Conservation (phyloP, 2,329 filamentous ascomycete species). For the Teratosphaeria nubilosa region DNA sequence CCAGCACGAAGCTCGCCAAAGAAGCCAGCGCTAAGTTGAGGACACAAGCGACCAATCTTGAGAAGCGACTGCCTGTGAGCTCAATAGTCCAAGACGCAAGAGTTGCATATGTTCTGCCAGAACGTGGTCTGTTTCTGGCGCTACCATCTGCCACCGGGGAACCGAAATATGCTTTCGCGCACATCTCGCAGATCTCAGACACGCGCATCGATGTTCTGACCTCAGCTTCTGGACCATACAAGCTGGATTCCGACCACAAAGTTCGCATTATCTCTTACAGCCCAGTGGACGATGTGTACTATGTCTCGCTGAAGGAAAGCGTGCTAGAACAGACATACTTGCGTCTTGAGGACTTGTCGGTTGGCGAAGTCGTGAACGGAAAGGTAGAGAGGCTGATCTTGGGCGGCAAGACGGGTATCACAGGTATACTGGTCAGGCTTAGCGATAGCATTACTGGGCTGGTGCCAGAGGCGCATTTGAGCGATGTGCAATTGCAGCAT, state of each 20-base stretch:
- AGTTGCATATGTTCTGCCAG: constrained; percentile 67
- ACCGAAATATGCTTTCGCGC: constrained; percentile 56
- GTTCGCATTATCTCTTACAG: constrained; percentile 82
- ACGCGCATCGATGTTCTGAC: constrained; percentile 78
- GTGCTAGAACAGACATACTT: constrained; percentile 82
- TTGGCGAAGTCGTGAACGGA: constrained; percentile 72
- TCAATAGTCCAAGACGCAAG: constrained; percentile 67
- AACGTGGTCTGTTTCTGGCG: constrained; percentile 72
- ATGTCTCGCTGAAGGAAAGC: constrained; percentile 72
- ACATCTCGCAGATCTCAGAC: constrained; percentile 87
- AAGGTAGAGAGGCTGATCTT: constrained; percentile 77
- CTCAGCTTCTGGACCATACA: constrained; percentile 65
- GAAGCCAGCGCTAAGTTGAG: constrained; percentile 19
- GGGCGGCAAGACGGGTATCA: constrained; percentile 65
- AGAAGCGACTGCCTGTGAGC: constrained; percentile 57
- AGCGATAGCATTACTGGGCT: constrained; percentile 83
- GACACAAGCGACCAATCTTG: constrained; percentile 15
- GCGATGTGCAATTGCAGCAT: constrained; percentile 78
- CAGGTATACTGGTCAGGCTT: constrained; percentile 71
- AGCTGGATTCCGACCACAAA: constrained; percentile 65
- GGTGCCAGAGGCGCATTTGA: constrained; percentile 77
- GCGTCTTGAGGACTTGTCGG: constrained; percentile 76
- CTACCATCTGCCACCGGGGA: constrained; percentile 35
- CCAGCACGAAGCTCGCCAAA: constrained; percentile 27
- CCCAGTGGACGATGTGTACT: constrained; percentile 71